Evolutionary conservation across 345 rosid genomes (phyloP), one percentile per base, ranked within the genome.

Genomic region (Arabidopsis arenosa): DNA sequence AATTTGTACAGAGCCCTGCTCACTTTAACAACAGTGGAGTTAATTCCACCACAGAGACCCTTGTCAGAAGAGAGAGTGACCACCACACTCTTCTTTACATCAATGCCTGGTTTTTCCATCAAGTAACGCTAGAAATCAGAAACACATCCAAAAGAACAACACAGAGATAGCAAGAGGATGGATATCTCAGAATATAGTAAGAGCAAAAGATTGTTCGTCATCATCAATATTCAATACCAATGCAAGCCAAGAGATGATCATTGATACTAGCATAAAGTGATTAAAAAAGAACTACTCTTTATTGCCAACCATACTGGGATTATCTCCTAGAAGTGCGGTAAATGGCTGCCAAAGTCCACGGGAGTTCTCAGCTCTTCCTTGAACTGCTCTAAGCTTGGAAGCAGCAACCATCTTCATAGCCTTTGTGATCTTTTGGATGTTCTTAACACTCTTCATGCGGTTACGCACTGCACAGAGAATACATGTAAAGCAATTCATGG

Each of bases 361-460:
- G 30, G 99, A 95, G 79, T 93, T 95, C 84, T 93, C 98, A 55
- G 99, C 80, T 84, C 72, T 88, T 55, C 69, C 70, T 85, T 93
- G 97, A 81, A 95, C 84, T 55, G 87, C 91, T 56, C 98, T 87
- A 26, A 95, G 83, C 90, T 95, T 95, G 8, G 98, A 95, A 74
- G 99, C 99, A 66, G 99, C 98, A 88, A 95, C 99, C 99, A 95
- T 95, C 92, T 95, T 95, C 99, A 95, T 95, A 23, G 99, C 99
- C 88, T 95, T 95, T 6, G 97, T 95, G 76, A 95, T 95, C 78
- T 95, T 95, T 80, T 95, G 97, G 77, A 95, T 95, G 78, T 91
- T 95, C 86, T 84, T 93, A 21, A 95, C 88, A 91, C 99, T 95
- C 93, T 95, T 95, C 99, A 95, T 95, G 40, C 98, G 84, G 71